These are phyloP conservation scores for Apophysomyces sp. DNA, from an alignment of 371 early-diverging fungal species.

Conservation along the genomic window DNA sequence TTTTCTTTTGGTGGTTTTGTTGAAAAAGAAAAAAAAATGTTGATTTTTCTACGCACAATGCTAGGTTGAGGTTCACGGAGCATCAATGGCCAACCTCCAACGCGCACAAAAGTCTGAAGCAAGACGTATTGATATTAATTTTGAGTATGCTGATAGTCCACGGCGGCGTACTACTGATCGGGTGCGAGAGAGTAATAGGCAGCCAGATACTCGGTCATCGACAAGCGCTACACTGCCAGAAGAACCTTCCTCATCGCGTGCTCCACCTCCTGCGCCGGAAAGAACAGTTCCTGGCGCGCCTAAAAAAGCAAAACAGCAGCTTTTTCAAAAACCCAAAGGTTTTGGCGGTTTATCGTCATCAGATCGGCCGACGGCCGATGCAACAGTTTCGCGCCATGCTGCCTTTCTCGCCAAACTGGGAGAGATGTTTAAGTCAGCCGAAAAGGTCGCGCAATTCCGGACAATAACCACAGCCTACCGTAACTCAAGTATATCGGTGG, in stretches of 20 bases:
- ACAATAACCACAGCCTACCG: constrained; percentile 56
- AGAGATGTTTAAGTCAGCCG: constrained; percentile 42
- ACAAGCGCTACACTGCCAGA: constrained; percentile 1
- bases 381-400: constrained; percentile 28
- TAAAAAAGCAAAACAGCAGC: background rate
- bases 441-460: constrained; percentile 60
- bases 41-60: no score
- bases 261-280: background rate
- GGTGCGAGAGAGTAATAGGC: background rate
- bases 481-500: constrained; percentile 42
- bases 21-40: background rate
- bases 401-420: constrained; percentile 46
- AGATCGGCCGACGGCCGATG: background rate
- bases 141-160: constrained; percentile 52
- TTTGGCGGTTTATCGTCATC: constrained; percentile 9
- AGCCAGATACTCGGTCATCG: background rate
- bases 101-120: constrained; percentile 40
- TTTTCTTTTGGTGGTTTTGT: background rate
- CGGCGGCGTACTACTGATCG: constrained; percentile 3
- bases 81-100: constrained; percentile 24
- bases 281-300: background rate
- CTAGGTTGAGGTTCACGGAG: constrained; percentile 48
- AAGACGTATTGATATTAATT: constrained; percentile 57
- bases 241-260: background rate
- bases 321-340: constrained; percentile 8